Base-by-base conservation (phyloP, 1,284 basidiomycete species). In the Hypsizygus ulmarius region DNA sequence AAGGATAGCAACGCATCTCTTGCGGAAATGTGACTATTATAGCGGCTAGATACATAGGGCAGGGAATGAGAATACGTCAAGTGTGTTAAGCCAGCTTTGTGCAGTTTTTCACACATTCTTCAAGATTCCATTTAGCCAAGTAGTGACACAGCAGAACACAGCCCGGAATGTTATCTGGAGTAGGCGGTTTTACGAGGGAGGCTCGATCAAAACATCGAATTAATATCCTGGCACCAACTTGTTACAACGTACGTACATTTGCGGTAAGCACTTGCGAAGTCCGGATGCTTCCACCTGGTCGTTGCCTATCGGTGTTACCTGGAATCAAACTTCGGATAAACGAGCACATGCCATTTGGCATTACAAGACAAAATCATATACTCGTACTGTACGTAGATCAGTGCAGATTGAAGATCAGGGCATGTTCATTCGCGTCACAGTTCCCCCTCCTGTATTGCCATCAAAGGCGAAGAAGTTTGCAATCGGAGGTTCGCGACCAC, bases 401-500 rank as follows among this genome's bases (percentile, higher is more conserved):
- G n/a, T n/a, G n/a, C n/a, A 34, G 21, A 7, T 25, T 8, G 47
- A 43, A 25, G 29, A 49, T 70, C 56, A 73, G 43, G 70, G 62
- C 73, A 78, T 77, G 46, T 66, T 67, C 66, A 77, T 66, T 51
- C 71, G 68, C 55, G 67, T 81, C 14, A 87, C 84, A 9, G 84
- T 86, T 5, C 83, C 88, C 14, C 81, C 79, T 43, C 87, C 88
- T 15, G 84, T 87, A 57, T 75, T 82, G 25, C 93, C 91, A 64
- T 96, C 87, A 54, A 95, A 91, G n/a, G 84, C 77, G 57, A 96
- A 86, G 60, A 97, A 87, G 65, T 99, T 98, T 43, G 89, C 86
- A 51, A 97, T 86, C 1, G 96, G 96, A 38, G 87, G 82, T 61
- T 98, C 95, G 46, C 93, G 85, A 45, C 87, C 90, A 35, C 89